Conservation (phyloP, 192 early-diverging fungal genomes). For the Coemansia sp. region DNA sequence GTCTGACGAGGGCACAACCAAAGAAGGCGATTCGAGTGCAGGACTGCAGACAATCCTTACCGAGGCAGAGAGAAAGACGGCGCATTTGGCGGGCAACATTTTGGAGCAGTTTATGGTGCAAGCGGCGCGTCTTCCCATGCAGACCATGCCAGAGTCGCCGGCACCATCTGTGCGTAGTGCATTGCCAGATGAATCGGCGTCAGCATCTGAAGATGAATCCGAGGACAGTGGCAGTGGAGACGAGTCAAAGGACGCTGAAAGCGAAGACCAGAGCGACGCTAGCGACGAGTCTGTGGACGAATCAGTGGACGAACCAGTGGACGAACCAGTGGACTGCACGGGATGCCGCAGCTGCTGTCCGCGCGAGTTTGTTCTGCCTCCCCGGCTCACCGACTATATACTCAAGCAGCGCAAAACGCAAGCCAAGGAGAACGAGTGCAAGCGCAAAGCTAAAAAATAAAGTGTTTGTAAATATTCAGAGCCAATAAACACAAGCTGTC, state of each 20-base stretch:
- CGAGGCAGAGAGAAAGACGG: slow-evolving; percentile 17
- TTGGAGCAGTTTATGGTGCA: slow-evolving; percentile 46
- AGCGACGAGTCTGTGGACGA: slow-evolving; percentile 3
- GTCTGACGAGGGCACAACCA: not conserved
- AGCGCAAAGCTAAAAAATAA: slow-evolving; percentile 9
- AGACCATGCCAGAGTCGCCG: not conserved
- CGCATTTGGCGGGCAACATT: slow-evolving; percentile 25
- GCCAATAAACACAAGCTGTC: not conserved
- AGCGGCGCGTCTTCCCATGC: slow-evolving; percentile 28
- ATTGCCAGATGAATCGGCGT: not conserved
- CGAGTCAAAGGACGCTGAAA: not conserved
- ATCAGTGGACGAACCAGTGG: not conserved
- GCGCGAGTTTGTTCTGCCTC: slow-evolving; percentile 41
- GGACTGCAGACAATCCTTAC: slow-evolving; percentile 12
- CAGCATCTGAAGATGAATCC: not conserved
- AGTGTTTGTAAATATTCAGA: not conserved
- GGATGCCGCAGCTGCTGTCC: slow-evolving; percentile 22
- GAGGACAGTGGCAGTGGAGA: not conserved
- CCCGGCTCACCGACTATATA: slow-evolving; percentile 20
- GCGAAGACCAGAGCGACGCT: not conserved
- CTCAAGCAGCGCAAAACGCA: slow-evolving; percentile 34
- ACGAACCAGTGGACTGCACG: not conserved
- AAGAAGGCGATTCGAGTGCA: not conserved
- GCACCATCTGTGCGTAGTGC: not conserved
- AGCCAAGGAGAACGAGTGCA: not conserved